Evolutionary conservation across 176 grass and related monocot genomes (phyloP).

Genomic region (Oryza brachyantha): DNA sequence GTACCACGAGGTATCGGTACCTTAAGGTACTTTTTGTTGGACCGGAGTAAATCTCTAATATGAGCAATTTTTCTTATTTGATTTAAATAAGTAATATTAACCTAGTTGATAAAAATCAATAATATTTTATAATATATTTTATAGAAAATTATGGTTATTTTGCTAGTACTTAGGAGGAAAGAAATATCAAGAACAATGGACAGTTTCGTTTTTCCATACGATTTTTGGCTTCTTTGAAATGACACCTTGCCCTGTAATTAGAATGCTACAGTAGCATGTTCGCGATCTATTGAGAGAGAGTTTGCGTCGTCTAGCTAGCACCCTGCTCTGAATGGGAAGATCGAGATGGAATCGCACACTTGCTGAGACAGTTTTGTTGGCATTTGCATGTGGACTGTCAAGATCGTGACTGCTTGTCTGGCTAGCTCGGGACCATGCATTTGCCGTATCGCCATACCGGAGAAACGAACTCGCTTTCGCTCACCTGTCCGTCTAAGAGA

Average conservation of each 20-base stretch:
- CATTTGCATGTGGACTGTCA: constrained; percentile 30
- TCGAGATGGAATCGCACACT: constrained; percentile 20
- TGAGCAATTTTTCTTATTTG: no score
- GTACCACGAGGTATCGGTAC: no score
- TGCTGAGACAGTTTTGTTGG: constrained; percentile 1
- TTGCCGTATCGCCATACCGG: constrained; percentile 12
- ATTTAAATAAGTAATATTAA: no score
- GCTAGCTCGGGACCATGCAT: not conserved
- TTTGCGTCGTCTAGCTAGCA: not conserved
- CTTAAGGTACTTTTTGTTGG: no score
- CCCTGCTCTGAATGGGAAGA: not conserved
- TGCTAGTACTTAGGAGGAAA: no score
- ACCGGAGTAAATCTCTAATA: no score
- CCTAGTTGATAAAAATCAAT: no score
- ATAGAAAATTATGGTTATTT: no score
- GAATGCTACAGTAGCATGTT: not conserved
- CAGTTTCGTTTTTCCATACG: not conserved
- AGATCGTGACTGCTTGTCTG: constrained; percentile 1
- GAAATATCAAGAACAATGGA: not conserved
- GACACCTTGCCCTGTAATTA: not conserved
- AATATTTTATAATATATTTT: no score
- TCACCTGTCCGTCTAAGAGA: not conserved
- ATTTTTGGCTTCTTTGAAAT: not conserved
- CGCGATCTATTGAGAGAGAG: not conserved
- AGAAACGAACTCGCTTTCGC: not conserved